phyloP scores from a whole-genome alignment of 1,284 basidiomycete genomes.

The Mrakiaceae sp. region DNA sequence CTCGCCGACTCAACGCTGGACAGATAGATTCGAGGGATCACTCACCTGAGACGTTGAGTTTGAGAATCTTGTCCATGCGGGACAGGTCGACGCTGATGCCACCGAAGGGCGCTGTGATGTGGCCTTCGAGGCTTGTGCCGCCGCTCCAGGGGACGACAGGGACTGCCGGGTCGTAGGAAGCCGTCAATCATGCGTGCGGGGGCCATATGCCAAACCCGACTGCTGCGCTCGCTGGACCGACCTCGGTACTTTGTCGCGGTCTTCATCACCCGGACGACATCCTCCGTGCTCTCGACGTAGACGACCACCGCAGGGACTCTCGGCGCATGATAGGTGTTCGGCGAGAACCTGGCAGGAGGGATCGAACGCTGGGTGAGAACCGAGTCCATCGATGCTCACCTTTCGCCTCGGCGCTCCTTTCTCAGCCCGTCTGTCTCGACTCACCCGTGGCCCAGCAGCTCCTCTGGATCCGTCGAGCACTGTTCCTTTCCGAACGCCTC shows the following conservation, averaged over 20 bases:
- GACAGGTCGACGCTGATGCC: conserved; percentile 78
- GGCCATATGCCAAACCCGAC: not conserved
- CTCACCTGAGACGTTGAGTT: conserved; percentile 44
- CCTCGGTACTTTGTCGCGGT: conserved; percentile 51
- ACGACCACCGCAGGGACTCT: conserved; percentile 19
- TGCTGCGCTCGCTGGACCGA: too few relatives aligned
- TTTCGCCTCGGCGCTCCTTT: too few relatives aligned
- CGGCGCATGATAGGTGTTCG: conserved; percentile 21
- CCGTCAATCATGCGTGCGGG: not conserved
- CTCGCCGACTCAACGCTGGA: not conserved
- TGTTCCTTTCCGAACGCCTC: conserved; percentile 19
- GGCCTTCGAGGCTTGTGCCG: conserved; percentile 15
- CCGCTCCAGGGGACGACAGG: conserved; percentile 16
- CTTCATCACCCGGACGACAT: conserved; percentile 56
- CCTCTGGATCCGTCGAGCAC: conserved; percentile 30
- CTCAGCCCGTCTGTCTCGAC: not conserved
- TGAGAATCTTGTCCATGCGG: conserved; percentile 70
- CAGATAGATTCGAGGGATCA: not conserved
- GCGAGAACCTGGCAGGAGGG: conserved; percentile 1
- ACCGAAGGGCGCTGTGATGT: conserved; percentile 37
- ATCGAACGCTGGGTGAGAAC: too few relatives aligned
- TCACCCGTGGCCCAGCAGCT: conserved; percentile 32
- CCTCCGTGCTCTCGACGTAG: conserved; percentile 42
- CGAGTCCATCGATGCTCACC: too few relatives aligned
- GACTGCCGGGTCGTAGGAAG: not conserved